Percentiles rank a stretch among this genome's conserved stretches.
Evolutionary conservation across 192 early-diverging fungal species (phyloP).

Genomic region (Coemansia sp.): DNA sequence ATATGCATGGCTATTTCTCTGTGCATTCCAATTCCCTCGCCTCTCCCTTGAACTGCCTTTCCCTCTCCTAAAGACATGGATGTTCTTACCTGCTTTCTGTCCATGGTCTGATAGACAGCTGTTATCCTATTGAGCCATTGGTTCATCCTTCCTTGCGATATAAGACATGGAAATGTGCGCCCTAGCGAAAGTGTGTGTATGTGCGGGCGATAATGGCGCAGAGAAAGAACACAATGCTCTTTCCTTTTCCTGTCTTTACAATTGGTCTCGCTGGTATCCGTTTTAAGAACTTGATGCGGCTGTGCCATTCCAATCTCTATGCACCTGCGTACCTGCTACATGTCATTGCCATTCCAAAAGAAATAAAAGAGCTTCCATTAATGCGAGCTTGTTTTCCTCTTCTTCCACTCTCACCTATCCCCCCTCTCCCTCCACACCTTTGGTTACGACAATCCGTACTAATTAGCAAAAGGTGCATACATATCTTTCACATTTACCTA

Average conservation of each 20-base stretch:
- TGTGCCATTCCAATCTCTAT: background rate
- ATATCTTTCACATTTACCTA: background rate
- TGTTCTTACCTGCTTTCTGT: background rate
- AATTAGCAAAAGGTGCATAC: conserved; percentile 2
- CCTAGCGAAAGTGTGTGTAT: conserved; percentile 1
- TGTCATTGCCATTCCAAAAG: conserved; percentile 8
- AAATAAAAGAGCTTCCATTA: conserved; percentile 6
- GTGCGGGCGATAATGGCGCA: background rate
- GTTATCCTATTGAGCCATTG: background rate
- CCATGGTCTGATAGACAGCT: background rate
- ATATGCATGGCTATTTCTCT: conserved; percentile 11
- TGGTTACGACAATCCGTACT: background rate
- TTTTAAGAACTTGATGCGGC: conserved; percentile 5
- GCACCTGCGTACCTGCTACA: background rate
- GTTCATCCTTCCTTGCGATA: background rate
- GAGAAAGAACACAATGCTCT: background rate
- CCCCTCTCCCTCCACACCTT: background rate
- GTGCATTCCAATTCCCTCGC: background rate
- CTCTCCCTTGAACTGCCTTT: background rate
- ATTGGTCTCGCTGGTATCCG: conserved; percentile 10
- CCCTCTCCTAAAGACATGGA: background rate
- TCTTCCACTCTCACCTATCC: background rate
- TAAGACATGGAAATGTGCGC: background rate
- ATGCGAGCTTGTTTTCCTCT: background rate
- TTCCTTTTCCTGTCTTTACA: conserved; percentile 5